Evolutionary conservation across 2,329 filamentous ascomycete species (phyloP), one percentile per base, ranked within the genome.

Genomic region (Fusarium sp.): DNA sequence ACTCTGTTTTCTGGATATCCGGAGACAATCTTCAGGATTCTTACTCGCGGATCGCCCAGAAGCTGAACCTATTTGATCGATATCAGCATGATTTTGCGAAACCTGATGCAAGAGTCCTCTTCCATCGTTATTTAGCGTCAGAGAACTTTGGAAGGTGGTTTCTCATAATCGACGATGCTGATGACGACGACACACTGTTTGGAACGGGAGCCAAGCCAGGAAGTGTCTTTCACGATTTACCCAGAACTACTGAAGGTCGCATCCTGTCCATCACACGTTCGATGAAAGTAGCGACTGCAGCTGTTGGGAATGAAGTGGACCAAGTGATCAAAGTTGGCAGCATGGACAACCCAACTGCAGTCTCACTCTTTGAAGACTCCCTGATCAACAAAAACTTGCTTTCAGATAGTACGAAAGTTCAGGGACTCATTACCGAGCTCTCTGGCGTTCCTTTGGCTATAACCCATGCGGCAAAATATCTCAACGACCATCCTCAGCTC

Each of bases 161-260:
- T 6, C 13, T 49, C 8, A 37, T 49, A 3, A 49, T 37, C 4
- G 46, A 49, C 11, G 18, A 37, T 13, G 33, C 21, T 15, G 46
- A 48, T 11, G 4, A 16, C 4, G 28, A 18, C 13, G 13, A 33
- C 1, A 11, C 4, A 3, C n/a, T 12, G 2, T 33, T 18, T 4
- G 15, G 8, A 0, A 7, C 31, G 3, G 16, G 5, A 11, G 8
- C 12, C 7, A 33, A n/a, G 6, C n/a, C 29, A 2, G 3, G 8
- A 2, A 23, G 6, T 8, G 15, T 4, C 4, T 16, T 47, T 8
- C 20, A 4, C 3, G 3, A 16, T 20, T 16, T 47, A 7, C 43
- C 43, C 3, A 0, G 15, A 3, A 3, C 4, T 0, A 8, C 15
- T 1, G n/a, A 46, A 23, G 43, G 43, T 0, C 28, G 8, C 6